These are phyloP conservation scores for Aphanomyces cochlioides DNA, from an alignment of 352 stramenopile species.

Conservation along the genomic window DNA sequence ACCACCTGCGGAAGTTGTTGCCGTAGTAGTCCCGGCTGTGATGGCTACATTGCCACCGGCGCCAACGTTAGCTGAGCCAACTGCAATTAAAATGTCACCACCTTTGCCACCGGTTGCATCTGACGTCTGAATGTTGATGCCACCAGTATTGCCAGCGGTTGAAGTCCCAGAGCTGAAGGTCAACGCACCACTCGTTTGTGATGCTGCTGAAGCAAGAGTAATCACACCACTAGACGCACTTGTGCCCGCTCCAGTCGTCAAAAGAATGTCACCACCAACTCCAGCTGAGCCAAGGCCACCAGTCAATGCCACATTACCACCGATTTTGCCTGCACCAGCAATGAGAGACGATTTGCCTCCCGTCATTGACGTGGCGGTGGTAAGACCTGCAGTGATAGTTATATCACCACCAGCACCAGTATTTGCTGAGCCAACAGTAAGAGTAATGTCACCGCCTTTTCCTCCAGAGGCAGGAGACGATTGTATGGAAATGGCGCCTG, in stretches of 20 bases:
- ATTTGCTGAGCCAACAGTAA: conserved; percentile 13
- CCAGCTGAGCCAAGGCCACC: conserved; percentile 41
- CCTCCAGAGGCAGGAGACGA: conserved; percentile 22
- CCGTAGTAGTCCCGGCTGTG: conserved; percentile 43
- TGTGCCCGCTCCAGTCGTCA: conserved; percentile 45
- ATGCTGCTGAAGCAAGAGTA: conserved; percentile 31
- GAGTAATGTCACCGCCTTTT: conserved; percentile 27
- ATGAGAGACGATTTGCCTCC: conserved; percentile 33
- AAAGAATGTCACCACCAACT: conserved; percentile 39
- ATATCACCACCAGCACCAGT: conserved; percentile 39
- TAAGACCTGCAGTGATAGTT: conserved; percentile 42
- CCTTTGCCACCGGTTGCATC: conserved; percentile 36
- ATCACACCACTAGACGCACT: conserved; percentile 33
- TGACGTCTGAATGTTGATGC: conserved; percentile 38
- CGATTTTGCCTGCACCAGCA: conserved; percentile 36
- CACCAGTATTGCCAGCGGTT: conserved; percentile 38
- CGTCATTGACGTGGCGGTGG: conserved; percentile 27
- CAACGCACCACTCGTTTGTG: conserved; percentile 40
- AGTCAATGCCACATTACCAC: conserved; percentile 35
- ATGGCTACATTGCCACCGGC: conserved; percentile 42
- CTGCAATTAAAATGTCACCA: conserved; percentile 39
- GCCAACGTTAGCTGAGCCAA: conserved; percentile 39
- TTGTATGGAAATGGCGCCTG: conserved; percentile 28
- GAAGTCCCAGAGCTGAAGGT: conserved; percentile 39
- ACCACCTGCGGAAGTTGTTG: conserved; percentile 37